Base-by-base conservation (phyloP, 441 rosid genomes). In the Pelargonium australe region DNA sequence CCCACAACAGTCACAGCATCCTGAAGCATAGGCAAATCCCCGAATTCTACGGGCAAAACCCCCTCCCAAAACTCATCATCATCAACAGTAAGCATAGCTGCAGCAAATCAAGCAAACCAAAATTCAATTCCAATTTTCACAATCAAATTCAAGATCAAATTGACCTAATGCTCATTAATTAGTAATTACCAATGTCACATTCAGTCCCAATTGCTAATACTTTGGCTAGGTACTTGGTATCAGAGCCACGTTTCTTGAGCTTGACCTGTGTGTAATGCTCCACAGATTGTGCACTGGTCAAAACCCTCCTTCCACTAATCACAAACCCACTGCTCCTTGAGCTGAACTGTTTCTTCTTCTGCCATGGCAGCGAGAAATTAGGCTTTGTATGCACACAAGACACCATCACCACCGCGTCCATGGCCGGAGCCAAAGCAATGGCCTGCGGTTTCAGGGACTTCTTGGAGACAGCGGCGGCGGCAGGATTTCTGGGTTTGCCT, bases 1-100 rank as follows among this genome's bases (percentile, higher is more conserved):
- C 99, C 99, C 6, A 89, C 99, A 70, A 91, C 97, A 69, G 97
- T 89, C 8, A 94, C 99, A 66, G 95, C 99, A 82, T 94, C 96
- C 78, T 91, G 99, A 79, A 91, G 91, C 7, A 96, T 89, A 51
- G 98, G 98, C 79, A 93, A 81, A 65, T 83, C 84, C 16, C 98
- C 97, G 77, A 93, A 91, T 80, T 93, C 96, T 57, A 91, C 88
- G 16, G 97, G 90, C 1, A 87, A 80, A 5, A 89, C 87, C 74
- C 96, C 96, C 77, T 85, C 87, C 97, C 98, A 93, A 65, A 93
- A 93, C 74, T 91, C 93, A 74, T 91, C 93, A 80, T 93, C 95
- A 17, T 70, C 84, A 57, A 91, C 96, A 0, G 96, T 85, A 76
- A 93, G 87, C 89, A 93, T 60, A 19, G 98, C 98, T 93, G 85